These are phyloP conservation scores for Hyaloscypha bicolor DNA, from an alignment of 495 filamentous ascomycete genomes.

Conservation along the genomic window DNA sequence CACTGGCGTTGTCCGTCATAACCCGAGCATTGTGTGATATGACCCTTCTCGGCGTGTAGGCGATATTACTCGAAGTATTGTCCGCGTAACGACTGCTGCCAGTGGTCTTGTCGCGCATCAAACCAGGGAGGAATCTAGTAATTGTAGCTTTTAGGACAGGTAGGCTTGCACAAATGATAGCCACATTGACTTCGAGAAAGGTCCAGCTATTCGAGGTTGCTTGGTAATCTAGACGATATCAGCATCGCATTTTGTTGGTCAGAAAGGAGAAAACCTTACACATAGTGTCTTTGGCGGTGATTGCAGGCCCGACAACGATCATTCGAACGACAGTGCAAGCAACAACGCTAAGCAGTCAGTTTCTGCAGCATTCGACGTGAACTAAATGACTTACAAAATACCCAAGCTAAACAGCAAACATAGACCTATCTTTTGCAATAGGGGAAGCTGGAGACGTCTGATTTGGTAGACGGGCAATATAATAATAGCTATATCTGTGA, in stretches of 20 bases:
- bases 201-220: slow-evolving; percentile 16
- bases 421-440: slow-evolving; percentile 11
- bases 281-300: slow-evolving; percentile 5
- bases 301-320: slow-evolving; percentile 10
- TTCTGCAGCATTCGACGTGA: not conserved
- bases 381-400: slow-evolving; percentile 5
- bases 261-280: slow-evolving; percentile 1
- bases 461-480: slow-evolving; percentile 12
- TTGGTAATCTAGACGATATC: slow-evolving; percentile 7
- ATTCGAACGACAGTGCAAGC: slow-evolving; percentile 17
- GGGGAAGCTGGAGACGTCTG: slow-evolving; percentile 8
- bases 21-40: slow-evolving; percentile 1
- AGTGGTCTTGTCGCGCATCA: not conserved
- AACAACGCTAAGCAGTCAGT: slow-evolving; percentile 5
- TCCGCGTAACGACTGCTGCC: not conserved
- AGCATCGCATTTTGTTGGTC: not conserved
- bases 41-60: slow-evolving; percentile 10
- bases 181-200: slow-evolving; percentile 16
- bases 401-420: slow-evolving; percentile 17
- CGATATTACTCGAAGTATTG: not conserved
- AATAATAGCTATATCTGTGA: slow-evolving; percentile 11
- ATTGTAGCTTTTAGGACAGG: not conserved
- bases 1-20: not conserved
- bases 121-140: not conserved
- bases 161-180: slow-evolving; percentile 9